Evolutionary conservation across 2,329 filamentous ascomycete genomes (phyloP).

Genomic region (Cephalotrichum gorgonifer): DNA sequence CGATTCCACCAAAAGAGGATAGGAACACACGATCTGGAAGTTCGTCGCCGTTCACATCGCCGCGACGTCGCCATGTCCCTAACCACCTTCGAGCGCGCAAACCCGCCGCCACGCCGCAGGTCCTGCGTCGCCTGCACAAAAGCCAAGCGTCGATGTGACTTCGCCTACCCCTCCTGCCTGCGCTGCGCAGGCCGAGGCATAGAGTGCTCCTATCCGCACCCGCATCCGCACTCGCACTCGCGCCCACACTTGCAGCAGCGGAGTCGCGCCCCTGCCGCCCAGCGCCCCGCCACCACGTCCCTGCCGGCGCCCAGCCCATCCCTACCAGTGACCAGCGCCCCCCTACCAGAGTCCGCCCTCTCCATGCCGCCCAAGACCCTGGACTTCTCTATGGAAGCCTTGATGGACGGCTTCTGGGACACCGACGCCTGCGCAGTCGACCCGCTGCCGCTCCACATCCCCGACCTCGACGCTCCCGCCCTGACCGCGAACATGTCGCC

Average conservation of each 20-base stretch:
- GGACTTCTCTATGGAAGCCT: conserved; percentile 1
- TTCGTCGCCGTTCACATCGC: neutral
- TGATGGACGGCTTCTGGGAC: conserved; percentile 1
- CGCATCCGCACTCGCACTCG: conserved; percentile 10
- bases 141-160: conserved; percentile 47
- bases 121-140: conserved; percentile 46
- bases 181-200: conserved; percentile 39
- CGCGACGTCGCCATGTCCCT: neutral
- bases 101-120: conserved; percentile 39
- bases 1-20: too few species aligned
- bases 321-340: too few species aligned
- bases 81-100: conserved; percentile 21
- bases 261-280: neutral
- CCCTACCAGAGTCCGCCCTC: too few species aligned
- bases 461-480: neutral
- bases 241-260: neutral
- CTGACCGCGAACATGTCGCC: neutral
- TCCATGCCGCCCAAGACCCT: neutral
- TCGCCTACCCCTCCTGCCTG: conserved; percentile 37
- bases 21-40: too few species aligned
- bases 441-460: neutral
- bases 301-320: neutral
- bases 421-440: neutral
- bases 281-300: neutral
- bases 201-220: conserved; percentile 31